Percentiles rank a stretch among this genome's conserved stretches.
These are phyloP conservation scores for Xylaria sp. DNA, from an alignment of 2,329 filamentous ascomycete species.

Conservation along the genomic window DNA sequence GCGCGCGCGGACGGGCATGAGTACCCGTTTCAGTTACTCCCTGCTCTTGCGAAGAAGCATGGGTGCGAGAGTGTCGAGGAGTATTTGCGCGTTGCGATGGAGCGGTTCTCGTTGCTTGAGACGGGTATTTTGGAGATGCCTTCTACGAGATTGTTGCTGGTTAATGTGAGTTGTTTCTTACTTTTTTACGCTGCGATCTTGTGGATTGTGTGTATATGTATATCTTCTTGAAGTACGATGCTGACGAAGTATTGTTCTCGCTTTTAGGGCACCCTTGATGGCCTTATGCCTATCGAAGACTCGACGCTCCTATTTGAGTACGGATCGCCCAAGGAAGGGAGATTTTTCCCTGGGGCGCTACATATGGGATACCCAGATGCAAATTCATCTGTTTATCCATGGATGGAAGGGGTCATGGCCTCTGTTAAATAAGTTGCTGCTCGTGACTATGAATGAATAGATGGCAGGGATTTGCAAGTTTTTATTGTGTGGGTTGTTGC, in stretches of 20 bases:
- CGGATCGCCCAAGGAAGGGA: slow-evolving; percentile 72
- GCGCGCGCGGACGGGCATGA: slow-evolving; percentile 72
- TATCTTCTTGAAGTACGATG: background rate
- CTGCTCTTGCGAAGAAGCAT: slow-evolving; percentile 70
- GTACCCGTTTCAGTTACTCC: slow-evolving; percentile 69
- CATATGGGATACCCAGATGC: slow-evolving; percentile 76
- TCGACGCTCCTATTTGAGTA: slow-evolving; percentile 72
- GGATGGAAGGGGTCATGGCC: slow-evolving; percentile 68
- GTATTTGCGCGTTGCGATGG: slow-evolving; percentile 64
- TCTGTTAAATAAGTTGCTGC: slow-evolving; percentile 42
- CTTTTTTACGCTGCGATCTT: background rate
- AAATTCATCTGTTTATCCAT: slow-evolving; percentile 67
- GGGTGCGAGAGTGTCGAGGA: slow-evolving; percentile 68
- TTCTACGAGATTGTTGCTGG: slow-evolving; percentile 66
- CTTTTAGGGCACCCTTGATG: slow-evolving; percentile 68
- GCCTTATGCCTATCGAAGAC: slow-evolving; percentile 75
- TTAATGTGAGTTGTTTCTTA: slow-evolving; percentile 61
- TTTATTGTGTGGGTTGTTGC: background rate
- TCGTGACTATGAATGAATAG: no score
- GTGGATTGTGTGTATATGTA: background rate
- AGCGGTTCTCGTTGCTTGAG: slow-evolving; percentile 71
- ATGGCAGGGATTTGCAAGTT: background rate
- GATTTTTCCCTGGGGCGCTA: slow-evolving; percentile 69
- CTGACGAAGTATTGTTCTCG: slow-evolving; percentile 9
- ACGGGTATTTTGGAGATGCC: slow-evolving; percentile 66